Evolutionary conservation across 768 basidiomycete species (phyloP), one percentile per base, ranked within the genome.

Genomic region (Obba rivulosa): DNA sequence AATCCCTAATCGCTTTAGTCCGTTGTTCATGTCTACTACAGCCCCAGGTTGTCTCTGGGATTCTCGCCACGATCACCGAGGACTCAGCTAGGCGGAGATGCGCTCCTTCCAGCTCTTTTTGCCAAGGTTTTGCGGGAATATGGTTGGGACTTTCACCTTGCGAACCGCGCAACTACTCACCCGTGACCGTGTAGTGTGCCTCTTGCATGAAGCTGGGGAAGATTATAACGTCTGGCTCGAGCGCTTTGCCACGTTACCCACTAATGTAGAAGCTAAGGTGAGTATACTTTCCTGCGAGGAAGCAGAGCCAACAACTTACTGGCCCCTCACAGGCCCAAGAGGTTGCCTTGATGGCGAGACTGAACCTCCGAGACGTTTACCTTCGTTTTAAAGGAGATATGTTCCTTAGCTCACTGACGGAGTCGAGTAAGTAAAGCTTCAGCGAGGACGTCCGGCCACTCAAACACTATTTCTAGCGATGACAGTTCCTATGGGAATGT

Each of bases 341-440:
- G 59, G 78, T 80, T 55, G 74, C 78, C 3, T 67, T 96, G 0
- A 74, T 89, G 60, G 93, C 85, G 0, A 83, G 79, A 54, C 68
- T 95, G n/a, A 83, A 81, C 1, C 67, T 97, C 23, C 81, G 88
- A 45, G 78, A 83, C 22, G 87, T 86, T 1, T 83, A 93, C 55
- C 75, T 77, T 34, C 81, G 81, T 7, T 91, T 95, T 71, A 79
- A 80, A 25, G 75, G 80, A 0, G 93, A 97, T 61, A 87, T 96
- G 71, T 88, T 93, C 62, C 71, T 96, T 49, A 92, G 85, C 59
- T 93, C 93, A 16, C 69, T 97, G 20, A 78, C 85, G 0, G 95
- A 98, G 62, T 95, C 95, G 1, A 84, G 93, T 95, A 58, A 31
- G 90, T 69, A 50, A 24, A n/a, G 9, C 3, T 21, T 0, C 17